A percentile compares a stretch with the other conserved stretches of the same genome.
Evolutionary conservation across 495 filamentous ascomycete genomes (phyloP).

Genomic region (Aspergillus nanangensis): DNA sequence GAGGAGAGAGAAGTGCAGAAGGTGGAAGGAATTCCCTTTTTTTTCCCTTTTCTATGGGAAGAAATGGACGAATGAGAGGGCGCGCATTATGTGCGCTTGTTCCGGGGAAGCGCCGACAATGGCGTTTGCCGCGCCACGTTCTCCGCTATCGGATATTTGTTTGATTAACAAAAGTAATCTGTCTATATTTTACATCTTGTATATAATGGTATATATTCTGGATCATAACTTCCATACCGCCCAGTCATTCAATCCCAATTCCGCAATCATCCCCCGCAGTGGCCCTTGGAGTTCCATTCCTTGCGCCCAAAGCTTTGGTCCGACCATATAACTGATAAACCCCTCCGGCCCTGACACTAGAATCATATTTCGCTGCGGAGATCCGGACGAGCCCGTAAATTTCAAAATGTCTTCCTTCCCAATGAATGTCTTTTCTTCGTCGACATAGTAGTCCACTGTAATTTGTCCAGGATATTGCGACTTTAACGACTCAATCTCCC

Average conservation of each 20-base stretch:
- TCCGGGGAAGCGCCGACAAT: conserved; percentile 21
- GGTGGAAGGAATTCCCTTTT: not conserved
- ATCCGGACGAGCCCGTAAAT: conserved; percentile 20
- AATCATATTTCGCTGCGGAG: conserved; percentile 52
- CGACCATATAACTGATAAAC: conserved; percentile 76
- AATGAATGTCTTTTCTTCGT: conserved; percentile 69
- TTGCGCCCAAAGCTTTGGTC: conserved; percentile 66
- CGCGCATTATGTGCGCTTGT: conserved; percentile 23
- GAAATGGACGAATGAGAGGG: conserved; percentile 12
- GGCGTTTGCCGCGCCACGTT: too few relatives aligned
- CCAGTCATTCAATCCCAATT: conserved; percentile 52
- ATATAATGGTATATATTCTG: not conserved
- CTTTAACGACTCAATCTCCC: conserved; percentile 57
- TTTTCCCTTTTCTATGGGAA: not conserved
- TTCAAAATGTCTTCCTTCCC: conserved; percentile 41
- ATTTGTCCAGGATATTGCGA: conserved; percentile 50
- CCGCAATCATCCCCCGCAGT: conserved; percentile 49
- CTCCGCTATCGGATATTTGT: too few relatives aligned
- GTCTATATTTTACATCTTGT: too few relatives aligned
- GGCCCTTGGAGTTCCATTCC: conserved; percentile 71
- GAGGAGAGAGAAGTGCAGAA: not conserved
- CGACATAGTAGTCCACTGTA: conserved; percentile 67
- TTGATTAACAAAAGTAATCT: too few relatives aligned
- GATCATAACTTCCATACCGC: conserved; percentile 58
- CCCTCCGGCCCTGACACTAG: conserved; percentile 86